A percentile compares a stretch with the other conserved stretches of the same genome.
These are phyloP conservation scores for Cercospora sp. DNA, from an alignment of 2,329 filamentous ascomycete genomes.

Conservation along the genomic window DNA sequence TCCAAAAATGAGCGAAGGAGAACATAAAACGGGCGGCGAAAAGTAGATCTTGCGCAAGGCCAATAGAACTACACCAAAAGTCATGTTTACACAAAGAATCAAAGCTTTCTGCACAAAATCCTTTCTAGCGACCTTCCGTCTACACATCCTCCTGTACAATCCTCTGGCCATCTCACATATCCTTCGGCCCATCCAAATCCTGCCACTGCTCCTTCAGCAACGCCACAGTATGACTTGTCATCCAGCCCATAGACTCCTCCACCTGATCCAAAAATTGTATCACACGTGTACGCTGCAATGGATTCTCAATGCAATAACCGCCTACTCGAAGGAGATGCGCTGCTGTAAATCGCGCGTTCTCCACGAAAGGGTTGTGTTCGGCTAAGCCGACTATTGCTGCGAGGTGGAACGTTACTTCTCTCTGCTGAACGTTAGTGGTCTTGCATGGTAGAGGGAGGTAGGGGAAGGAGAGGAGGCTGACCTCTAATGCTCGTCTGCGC, in stretches of 20 bases:
- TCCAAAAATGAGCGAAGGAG: background rate
- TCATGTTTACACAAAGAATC: background rate
- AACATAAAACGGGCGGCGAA: background rate
- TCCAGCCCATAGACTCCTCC: conserved; percentile 25
- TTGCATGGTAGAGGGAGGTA: background rate
- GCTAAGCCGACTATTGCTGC: conserved; percentile 27
- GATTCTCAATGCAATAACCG: conserved; percentile 29
- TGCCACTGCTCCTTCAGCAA: conserved; percentile 28
- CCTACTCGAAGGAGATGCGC: conserved; percentile 28
- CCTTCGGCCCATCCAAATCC: conserved; percentile 24
- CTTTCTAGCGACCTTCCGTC: background rate
- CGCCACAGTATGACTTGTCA: conserved; percentile 21
- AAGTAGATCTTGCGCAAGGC: background rate
- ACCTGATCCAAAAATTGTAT: conserved; percentile 24
- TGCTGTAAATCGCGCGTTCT: conserved; percentile 31
- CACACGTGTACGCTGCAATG: conserved; percentile 22
- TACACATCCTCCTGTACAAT: background rate
- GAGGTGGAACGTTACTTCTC: conserved; percentile 24
- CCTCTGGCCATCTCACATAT: background rate
- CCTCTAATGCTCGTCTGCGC: conserved; percentile 23
- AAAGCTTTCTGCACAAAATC: background rate
- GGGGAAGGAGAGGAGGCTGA: background rate
- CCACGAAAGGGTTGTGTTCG: conserved; percentile 27
- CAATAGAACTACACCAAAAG: background rate
- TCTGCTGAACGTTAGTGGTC: conserved; percentile 13